Percentiles rank a stretch among this genome's conserved stretches.
Evolutionary conservation across 139 green algal genomes (phyloP).

Genomic region (Chlamydomonas sp.): DNA sequence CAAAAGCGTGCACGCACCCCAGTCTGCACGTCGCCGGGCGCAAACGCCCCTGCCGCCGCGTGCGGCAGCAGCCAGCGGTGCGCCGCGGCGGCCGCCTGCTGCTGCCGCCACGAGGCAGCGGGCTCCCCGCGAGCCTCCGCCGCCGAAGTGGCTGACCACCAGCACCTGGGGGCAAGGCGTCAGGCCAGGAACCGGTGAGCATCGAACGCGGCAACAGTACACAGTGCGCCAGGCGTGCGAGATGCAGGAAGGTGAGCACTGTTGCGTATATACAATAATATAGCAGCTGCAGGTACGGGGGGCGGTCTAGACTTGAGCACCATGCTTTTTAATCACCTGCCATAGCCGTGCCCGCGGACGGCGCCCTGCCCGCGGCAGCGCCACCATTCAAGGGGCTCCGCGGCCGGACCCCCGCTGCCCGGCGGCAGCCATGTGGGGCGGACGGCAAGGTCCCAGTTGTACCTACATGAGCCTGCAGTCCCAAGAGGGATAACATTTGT

Average conservation of each 20-base stretch:
- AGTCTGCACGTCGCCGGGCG: not conserved
- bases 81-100: slow-evolving; percentile 14
- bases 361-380: not conserved
- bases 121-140: slow-evolving; percentile 35
- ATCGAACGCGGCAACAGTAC: not conserved
- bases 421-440: slow-evolving; percentile 76
- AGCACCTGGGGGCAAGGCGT: slow-evolving; percentile 26
- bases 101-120: slow-evolving; percentile 32
- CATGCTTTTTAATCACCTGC: not conserved
- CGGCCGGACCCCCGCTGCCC: slow-evolving; percentile 17
- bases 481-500: not conserved
- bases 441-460: slow-evolving; percentile 80
- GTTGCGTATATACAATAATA: not conserved
- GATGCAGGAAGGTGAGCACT: not conserved
- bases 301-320: not conserved
- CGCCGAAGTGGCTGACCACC: slow-evolving; percentile 50
- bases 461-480: slow-evolving; percentile 51
- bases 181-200: too few relatives aligned
- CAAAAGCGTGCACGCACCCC: not conserved
- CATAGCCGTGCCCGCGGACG: slow-evolving; percentile 3
- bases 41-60: slow-evolving; percentile 46
- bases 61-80: slow-evolving; percentile 49
- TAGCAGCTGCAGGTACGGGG: not conserved
- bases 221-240: not conserved
- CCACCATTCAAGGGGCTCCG: slow-evolving; percentile 16